Base-by-base conservation (phyloP, 2,329 filamentous ascomycete genomes). In the Alternaria triticimaculans region DNA sequence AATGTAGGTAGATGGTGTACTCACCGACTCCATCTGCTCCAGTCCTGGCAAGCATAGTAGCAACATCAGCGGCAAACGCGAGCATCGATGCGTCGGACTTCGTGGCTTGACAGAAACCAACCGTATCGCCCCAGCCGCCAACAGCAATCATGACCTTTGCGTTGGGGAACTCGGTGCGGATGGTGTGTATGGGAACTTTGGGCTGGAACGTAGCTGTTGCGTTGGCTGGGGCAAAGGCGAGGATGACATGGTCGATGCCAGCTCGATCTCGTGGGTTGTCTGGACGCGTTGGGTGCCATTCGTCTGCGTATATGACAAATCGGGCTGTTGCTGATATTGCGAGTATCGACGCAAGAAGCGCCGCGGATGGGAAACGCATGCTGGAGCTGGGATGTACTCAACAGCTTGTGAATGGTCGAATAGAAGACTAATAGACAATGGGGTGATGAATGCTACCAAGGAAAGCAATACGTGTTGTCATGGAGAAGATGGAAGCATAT, bases 111-210 rank as follows among this genome's bases (percentile, higher is more conserved):
- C 86, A 84, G 72, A 92, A 93, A 0, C 90, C 90, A 7, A 78
- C 76, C 0, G 86, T 89, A 63, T 92, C 89, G 0, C 90, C 90
- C 91, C 91, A 94, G 56, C 91, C 91, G 11, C 91, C 91, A 66
- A 94, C 88, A 20, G 91, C 90, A 41, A 93, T 84, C 81, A 90
- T 85, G 21, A 93, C 79, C 68, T 90, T 89, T 20, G 89, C 89
- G 25, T 82, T 82, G 0, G 84, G 75, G 59, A 88, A 90, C 20
- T 87, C 80, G 15, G 80, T 78, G 18, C 87, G 85, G 48, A 88
- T 81, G 5, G 84, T 82, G 0, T 78, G 72, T 2, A 89, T 77
- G 1, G 84, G 75, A 76, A 86, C 83, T 68, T 88, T 89, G 0
- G 88, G 87, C 56, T 81, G 80, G 68, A 84, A 88, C 0, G 78